phyloP scores from a whole-genome alignment of 2,329 filamentous ascomycete genomes.

The Trichoderma arundinaceum region DNA sequence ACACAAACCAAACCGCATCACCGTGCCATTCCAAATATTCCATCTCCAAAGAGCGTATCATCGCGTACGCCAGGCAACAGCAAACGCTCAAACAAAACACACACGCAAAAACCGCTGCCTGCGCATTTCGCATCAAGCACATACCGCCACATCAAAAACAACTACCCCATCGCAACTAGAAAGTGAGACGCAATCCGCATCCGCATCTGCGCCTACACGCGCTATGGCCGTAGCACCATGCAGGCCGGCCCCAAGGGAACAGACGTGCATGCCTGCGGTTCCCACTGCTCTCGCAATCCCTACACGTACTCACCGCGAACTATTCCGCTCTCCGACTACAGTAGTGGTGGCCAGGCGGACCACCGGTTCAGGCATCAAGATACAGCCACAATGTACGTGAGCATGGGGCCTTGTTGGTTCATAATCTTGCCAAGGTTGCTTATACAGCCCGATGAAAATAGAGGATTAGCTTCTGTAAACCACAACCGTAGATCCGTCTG shows the following conservation, averaged over 20 bases:
- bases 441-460: too few species aligned
- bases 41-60: background rate
- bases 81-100: background rate
- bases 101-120: background rate
- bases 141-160: too few species aligned
- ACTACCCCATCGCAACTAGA: too few species aligned
- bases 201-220: background rate
- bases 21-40: too few species aligned
- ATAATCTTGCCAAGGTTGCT: too few species aligned
- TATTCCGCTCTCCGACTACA: background rate
- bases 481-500: too few species aligned
- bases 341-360: background rate
- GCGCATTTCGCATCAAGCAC: too few species aligned
- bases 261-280: background rate
- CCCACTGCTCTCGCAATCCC: background rate
- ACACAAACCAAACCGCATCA: background rate
- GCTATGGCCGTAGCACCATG: background rate
- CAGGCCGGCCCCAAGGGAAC: background rate
- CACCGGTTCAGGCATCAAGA: constrained; percentile 12
- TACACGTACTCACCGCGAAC: constrained; percentile 1
- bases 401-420: background rate
- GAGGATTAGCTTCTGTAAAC: too few species aligned
- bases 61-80: constrained; percentile 20
- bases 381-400: constrained; percentile 13
- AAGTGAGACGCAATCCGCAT: background rate